Percentiles rank a stretch among this genome's conserved stretches.
Evolutionary conservation across 306 rosid species (phyloP).

Genomic region (Malus orientalis): DNA sequence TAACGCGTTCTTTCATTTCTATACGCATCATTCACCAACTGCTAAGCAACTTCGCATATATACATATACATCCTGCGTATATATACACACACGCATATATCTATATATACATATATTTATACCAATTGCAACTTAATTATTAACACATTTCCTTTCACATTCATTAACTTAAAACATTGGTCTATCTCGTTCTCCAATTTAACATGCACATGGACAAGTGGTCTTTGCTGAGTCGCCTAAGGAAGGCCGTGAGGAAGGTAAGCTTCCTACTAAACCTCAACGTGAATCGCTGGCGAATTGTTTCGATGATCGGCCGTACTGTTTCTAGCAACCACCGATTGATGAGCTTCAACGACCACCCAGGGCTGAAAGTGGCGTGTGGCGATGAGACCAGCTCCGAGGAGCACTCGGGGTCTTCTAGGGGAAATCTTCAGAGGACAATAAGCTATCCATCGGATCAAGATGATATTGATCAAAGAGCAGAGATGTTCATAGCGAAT

Average conservation of each 20-base stretch:
- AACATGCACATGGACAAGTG: conserved; percentile 20
- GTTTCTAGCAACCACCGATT: conserved; percentile 19
- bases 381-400: conserved; percentile 17
- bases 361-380: conserved; percentile 35
- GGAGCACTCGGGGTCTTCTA: conserved; percentile 17
- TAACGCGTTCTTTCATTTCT: conserved; percentile 9
- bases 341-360: conserved; percentile 44
- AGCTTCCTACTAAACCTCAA: conserved; percentile 42
- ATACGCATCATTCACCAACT: conserved; percentile 21
- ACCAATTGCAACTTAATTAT: not conserved
- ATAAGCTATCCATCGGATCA: conserved; percentile 45
- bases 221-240: conserved; percentile 38
- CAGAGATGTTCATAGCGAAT: conserved; percentile 64
- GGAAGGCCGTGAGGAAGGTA: conserved; percentile 49
- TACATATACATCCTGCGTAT: not conserved
- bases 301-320: conserved; percentile 30
- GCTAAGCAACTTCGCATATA: not conserved
- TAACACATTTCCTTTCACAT: not conserved
- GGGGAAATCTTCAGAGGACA: conserved; percentile 41
- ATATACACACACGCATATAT: not conserved
- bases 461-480: conserved; percentile 61
- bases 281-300: conserved; percentile 39
- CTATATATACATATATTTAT: not conserved
- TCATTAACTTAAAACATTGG: not conserved
- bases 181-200: not conserved